A percentile compares a stretch with the other conserved stretches of the same genome.
Conservation (phyloP, 2,329 filamentous ascomycete genomes). For the Exophiala oligosperma region DNA sequence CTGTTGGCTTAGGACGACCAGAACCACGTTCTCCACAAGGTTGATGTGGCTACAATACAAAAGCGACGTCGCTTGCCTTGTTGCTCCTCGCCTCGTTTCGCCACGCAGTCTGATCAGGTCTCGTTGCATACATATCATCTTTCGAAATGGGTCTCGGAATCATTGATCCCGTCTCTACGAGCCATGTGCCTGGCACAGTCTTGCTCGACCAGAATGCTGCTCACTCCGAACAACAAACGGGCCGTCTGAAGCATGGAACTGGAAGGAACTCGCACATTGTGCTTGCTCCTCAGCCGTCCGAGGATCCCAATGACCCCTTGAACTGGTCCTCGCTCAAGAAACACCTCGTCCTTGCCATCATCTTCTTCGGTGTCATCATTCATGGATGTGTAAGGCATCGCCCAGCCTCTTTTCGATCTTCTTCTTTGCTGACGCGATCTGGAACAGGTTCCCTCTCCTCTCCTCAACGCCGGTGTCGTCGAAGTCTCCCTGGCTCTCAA, state of each 20-base stretch:
- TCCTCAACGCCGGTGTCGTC: constrained; percentile 40
- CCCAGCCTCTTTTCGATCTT: not conserved
- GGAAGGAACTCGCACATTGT: constrained; percentile 24
- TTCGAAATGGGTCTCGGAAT: constrained; percentile 33
- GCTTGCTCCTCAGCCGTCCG: constrained; percentile 37
- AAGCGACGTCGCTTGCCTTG: not conserved
- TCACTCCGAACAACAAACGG: constrained; percentile 14
- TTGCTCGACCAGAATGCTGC: constrained; percentile 28
- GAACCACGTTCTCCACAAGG: not conserved
- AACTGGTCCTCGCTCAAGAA: constrained; percentile 39
- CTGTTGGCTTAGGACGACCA: too few relatives aligned
- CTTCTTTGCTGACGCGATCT: not conserved
- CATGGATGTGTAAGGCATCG: constrained; percentile 11
- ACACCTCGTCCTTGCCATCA: constrained; percentile 37
- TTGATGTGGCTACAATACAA: not conserved
- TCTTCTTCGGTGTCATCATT: constrained; percentile 39
- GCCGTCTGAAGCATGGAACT: constrained; percentile 17
- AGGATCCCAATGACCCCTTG: constrained; percentile 40
- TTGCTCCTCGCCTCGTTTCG: not conserved
- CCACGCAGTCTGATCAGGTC: not conserved
- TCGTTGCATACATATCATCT: not conserved
- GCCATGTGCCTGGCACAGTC: constrained; percentile 34
- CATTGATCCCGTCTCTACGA: constrained; percentile 31
- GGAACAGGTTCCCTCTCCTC: constrained; percentile 33
- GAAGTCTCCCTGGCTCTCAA: constrained; percentile 35